Conservation (phyloP, 495 filamentous ascomycete genomes). For the Penicillium nucicola region DNA sequence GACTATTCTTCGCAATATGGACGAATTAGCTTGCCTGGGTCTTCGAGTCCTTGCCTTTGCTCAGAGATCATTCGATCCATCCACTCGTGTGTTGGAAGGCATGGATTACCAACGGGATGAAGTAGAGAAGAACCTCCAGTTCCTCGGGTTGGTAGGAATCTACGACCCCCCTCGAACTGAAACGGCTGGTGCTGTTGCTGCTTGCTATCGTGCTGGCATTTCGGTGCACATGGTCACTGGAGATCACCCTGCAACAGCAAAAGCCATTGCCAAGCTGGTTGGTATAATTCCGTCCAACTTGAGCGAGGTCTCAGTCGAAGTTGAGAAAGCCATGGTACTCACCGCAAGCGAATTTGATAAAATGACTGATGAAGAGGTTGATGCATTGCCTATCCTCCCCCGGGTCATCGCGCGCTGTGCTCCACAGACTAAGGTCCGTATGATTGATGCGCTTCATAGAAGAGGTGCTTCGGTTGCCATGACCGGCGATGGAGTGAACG, state of each 20-base stretch:
- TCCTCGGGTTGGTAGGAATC: slow-evolving; percentile 70
- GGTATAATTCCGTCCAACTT: slow-evolving; percentile 66
- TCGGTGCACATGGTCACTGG: slow-evolving; percentile 80
- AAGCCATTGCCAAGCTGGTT: slow-evolving; percentile 71
- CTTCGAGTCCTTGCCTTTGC: slow-evolving; percentile 58
- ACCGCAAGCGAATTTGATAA: slow-evolving; percentile 64
- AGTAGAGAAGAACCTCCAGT: slow-evolving; percentile 42
- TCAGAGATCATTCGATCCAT: slow-evolving; percentile 30
- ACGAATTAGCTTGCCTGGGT: slow-evolving; percentile 50
- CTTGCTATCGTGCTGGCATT: slow-evolving; percentile 69
- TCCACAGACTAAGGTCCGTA: slow-evolving; percentile 63
- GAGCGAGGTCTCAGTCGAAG: slow-evolving; percentile 40
- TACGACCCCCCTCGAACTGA: slow-evolving; percentile 73
- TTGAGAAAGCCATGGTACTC: slow-evolving; percentile 55
- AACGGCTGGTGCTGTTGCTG: slow-evolving; percentile 59
- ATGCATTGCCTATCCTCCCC: slow-evolving; percentile 55
- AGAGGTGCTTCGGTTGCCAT: slow-evolving; percentile 83
- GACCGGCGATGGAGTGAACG: slow-evolving; percentile 94
- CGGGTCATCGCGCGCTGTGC: slow-evolving; percentile 65
- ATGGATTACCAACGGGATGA: slow-evolving; percentile 10
- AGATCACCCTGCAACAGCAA: slow-evolving; percentile 72
- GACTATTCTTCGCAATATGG: slow-evolving; percentile 52
- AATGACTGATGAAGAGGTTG: slow-evolving; percentile 57
- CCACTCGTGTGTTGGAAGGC: slow-evolving; percentile 7
- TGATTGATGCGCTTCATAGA: slow-evolving; percentile 67